Evolutionary conservation across 2,329 filamentous ascomycete genomes (phyloP).

Genomic region (Colletotrichum sp.): DNA sequence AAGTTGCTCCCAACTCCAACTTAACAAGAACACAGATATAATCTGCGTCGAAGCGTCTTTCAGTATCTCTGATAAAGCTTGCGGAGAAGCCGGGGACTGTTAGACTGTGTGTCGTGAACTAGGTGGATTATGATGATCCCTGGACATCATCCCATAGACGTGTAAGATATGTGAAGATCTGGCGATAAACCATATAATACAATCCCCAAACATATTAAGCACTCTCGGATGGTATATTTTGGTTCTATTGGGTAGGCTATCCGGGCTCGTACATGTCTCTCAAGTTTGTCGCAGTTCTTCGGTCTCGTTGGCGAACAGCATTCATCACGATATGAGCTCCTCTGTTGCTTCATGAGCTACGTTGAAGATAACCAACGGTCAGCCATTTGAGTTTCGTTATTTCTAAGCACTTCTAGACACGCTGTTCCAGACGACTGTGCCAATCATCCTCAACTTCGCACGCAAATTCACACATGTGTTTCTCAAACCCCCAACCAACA

Average conservation of each 20-base stretch:
- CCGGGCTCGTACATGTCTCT: fast-evolving
- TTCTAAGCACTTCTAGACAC: neutral
- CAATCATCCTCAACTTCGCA: neutral
- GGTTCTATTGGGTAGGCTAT: neutral
- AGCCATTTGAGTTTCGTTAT: neutral
- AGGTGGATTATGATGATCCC: neutral
- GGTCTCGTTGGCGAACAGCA: neutral
- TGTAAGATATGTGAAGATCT: neutral
- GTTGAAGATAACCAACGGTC: fast-evolving
- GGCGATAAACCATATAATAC: neutral
- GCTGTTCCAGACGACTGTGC: neutral
- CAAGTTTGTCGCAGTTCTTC: neutral
- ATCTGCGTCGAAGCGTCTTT: neutral
- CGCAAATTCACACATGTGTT: neutral
- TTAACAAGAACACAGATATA: neutral
- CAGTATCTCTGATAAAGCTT: neutral
- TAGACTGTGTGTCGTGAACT: neutral
- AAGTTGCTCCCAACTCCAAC: neutral
- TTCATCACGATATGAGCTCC: neutral
- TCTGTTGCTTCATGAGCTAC: neutral
- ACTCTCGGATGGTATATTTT: neutral
- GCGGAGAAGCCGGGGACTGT: fast-evolving
- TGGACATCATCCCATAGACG: neutral
- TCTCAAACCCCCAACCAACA: neutral
- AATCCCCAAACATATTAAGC: neutral